These are phyloP conservation scores for Fusarium beomiforme DNA, from an alignment of 2,329 filamentous ascomycete genomes.

Conservation along the genomic window DNA sequence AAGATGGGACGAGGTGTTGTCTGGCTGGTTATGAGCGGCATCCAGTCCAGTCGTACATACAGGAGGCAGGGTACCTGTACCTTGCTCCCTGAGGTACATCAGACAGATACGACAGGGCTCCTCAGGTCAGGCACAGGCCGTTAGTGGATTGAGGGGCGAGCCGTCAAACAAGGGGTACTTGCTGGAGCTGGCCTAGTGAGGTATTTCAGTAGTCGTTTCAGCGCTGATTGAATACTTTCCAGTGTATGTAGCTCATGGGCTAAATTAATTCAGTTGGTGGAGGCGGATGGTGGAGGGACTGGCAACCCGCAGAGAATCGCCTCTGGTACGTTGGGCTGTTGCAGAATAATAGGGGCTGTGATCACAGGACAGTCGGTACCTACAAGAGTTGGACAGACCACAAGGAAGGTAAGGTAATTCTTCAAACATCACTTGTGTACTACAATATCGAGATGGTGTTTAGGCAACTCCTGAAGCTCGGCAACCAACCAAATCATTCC, in stretches of 20 bases:
- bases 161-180: constrained; percentile 33
- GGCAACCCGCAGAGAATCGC: constrained; percentile 15
- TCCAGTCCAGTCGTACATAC: constrained; percentile 16
- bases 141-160: constrained; percentile 36
- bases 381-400: background rate
- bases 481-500: constrained; percentile 20
- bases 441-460: background rate
- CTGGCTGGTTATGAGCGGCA: constrained; percentile 36
- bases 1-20: constrained; percentile 34
- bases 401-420: background rate
- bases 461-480: constrained; percentile 11
- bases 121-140: constrained; percentile 27
- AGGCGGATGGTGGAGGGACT: constrained; percentile 25
- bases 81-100: constrained; percentile 30
- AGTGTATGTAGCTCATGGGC: constrained; percentile 24
- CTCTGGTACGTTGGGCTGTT: constrained; percentile 35
- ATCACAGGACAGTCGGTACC: constrained; percentile 24
- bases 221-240: constrained; percentile 20
- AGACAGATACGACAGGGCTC: constrained; percentile 15
- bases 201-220: constrained; percentile 31
- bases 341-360: constrained; percentile 41
- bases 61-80: constrained; percentile 23
- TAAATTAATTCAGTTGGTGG: constrained; percentile 27
- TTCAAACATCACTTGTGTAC: background rate
- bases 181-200: constrained; percentile 21